Base-by-base conservation (phyloP, 306 rosid genomes). In the Malus sylvestris region DNA sequence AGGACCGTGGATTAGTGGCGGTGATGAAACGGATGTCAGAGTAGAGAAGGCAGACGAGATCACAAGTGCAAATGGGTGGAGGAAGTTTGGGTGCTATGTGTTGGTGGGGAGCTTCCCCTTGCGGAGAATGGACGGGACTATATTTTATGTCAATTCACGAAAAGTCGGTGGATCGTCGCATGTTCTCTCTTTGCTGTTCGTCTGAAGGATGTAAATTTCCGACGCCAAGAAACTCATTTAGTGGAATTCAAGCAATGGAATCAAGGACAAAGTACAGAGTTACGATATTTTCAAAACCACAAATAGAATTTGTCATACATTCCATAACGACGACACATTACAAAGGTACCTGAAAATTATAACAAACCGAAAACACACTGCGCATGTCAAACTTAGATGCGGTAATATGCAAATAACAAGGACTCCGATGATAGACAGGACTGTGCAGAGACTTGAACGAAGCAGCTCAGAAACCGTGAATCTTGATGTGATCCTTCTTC, bases 1-100 rank as follows among this genome's bases (percentile, higher is more conserved):
- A 30, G 96, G 91, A 61, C 91, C 93, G 3, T 88, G 98, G 96
- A 76, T 78, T 72, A n/a, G 83, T 74, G 90, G 87, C 15, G 79
- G 53, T 14, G 53, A 62, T 68, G 93, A 84, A 52, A 85, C 68
- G 10, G 81, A 78, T 18, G 83, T 74, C 44, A 81, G 71, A 61
- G 80, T 89, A 45, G 89, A 85, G 76, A 86, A 81, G 46, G 84
- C 80, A 12, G 93, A 89, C 73, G 88, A 87, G 81, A 79, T 71
- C 7, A 87, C 52, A 62, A 70, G 80, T 62, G 78, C 73, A 55
- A 79, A 29, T 33, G 77, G 85, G 69, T 85, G 96, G 91, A 68
- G 46, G 45, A 88, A 86, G 77, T 84, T 92, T 83, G 81, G 86
- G 7, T 90, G 90, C 58, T 87, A 87, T 69, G 87, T 86, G 59